These are phyloP conservation scores for Fusarium nygamai DNA, from an alignment of 2,329 filamentous ascomycete genomes.

Conservation along the genomic window DNA sequence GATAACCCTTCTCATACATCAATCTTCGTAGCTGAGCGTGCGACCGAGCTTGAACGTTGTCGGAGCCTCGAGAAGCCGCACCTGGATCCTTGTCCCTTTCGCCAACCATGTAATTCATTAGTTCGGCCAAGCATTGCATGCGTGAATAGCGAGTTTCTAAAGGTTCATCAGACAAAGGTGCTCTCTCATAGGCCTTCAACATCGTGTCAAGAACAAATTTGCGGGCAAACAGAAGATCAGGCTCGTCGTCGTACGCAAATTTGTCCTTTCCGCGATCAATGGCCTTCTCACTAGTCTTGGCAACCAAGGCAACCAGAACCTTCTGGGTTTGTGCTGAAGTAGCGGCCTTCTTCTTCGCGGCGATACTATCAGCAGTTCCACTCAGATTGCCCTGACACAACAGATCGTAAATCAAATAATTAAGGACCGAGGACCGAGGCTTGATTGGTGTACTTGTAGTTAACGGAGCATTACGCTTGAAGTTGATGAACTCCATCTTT, in stretches of 20 bases:
- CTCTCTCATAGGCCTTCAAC: slow-evolving; percentile 90
- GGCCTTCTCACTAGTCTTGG: slow-evolving; percentile 84
- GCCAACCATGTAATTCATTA: slow-evolving; percentile 92
- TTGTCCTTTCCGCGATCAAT: slow-evolving; percentile 65
- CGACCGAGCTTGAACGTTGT: slow-evolving; percentile 62
- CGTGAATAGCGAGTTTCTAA: slow-evolving; percentile 88
- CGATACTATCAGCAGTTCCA: slow-evolving; percentile 77
- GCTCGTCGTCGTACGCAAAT: slow-evolving; percentile 78
- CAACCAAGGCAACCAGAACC: slow-evolving; percentile 85
- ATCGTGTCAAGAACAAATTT: slow-evolving; percentile 95
- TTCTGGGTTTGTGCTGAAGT: slow-evolving; percentile 89
- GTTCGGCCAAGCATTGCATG: slow-evolving; percentile 85
- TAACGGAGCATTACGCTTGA: slow-evolving; percentile 89
- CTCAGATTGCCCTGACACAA: slow-evolving; percentile 69
- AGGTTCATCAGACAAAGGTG: slow-evolving; percentile 79
- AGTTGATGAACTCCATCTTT: slow-evolving; percentile 99
- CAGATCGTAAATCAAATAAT: slow-evolving; percentile 89
- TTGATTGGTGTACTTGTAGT: slow-evolving; percentile 91
- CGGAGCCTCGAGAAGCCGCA: slow-evolving; percentile 52
- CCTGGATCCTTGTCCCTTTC: slow-evolving; percentile 74
- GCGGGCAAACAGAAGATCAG: slow-evolving; percentile 89
- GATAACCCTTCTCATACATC: slow-evolving; percentile 99
- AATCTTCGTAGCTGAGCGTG: slow-evolving; percentile 88
- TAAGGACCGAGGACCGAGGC: slow-evolving; percentile 89
- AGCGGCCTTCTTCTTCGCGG: slow-evolving; percentile 83